Conservation (phyloP, 306 rosid genomes). For the Purshia tridentata region DNA sequence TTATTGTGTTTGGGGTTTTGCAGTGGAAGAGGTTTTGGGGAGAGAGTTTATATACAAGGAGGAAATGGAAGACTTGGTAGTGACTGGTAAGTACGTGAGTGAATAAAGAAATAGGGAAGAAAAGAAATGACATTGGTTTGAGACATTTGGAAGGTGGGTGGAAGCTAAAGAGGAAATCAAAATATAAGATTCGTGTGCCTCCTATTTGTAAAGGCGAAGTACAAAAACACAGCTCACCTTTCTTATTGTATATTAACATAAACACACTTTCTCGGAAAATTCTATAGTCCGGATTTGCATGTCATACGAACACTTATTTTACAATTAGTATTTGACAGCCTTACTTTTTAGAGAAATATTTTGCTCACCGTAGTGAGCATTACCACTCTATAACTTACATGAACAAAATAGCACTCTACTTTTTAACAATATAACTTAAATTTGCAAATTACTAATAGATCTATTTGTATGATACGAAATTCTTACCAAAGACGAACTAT, state of each 20-base stretch:
- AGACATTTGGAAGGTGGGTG: constrained; percentile 63
- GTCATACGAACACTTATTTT: too few relatives aligned
- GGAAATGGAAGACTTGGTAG: constrained; percentile 16
- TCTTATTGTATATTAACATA: constrained; percentile 27
- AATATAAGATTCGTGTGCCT: constrained; percentile 39
- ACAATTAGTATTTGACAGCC: too few relatives aligned
- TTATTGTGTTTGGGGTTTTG: constrained; percentile 22
- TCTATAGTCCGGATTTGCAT: too few relatives aligned
- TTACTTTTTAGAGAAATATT: too few relatives aligned
- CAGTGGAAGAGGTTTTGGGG: constrained; percentile 16
- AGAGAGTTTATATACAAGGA: constrained; percentile 34
- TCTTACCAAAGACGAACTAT: too few relatives aligned
- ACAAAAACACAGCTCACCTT: constrained; percentile 65
- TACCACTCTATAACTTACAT: too few relatives aligned
- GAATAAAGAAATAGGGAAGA: constrained; percentile 1
- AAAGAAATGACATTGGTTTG: constrained; percentile 33
- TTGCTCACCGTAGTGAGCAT: too few relatives aligned
- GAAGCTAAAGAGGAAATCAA: constrained; percentile 38
- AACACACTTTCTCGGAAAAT: neutral
- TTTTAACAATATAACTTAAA: too few relatives aligned
- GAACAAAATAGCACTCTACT: too few relatives aligned
- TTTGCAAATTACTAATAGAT: too few relatives aligned
- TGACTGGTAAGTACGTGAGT: too few relatives aligned
- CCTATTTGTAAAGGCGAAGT: constrained; percentile 43
- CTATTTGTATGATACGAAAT: too few relatives aligned